phyloP scores from a whole-genome alignment of 768 basidiomycete genomes.

The Leccinum arenicola region DNA sequence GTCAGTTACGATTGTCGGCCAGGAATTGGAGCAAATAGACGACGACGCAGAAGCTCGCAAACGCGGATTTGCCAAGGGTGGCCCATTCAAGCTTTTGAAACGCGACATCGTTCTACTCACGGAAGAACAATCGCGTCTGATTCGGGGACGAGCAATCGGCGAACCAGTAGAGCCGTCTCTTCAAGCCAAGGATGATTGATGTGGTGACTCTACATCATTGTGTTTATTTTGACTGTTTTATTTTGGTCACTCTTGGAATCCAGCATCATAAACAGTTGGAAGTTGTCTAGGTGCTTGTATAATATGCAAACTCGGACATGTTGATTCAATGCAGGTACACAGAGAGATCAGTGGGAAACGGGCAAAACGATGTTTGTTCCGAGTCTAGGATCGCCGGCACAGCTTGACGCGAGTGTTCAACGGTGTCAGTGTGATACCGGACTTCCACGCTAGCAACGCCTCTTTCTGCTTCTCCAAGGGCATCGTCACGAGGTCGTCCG shows the following conservation, averaged over 20 bases:
- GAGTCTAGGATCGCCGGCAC: constrained; percentile 12
- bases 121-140: constrained; percentile 37
- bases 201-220: not conserved
- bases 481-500: constrained; percentile 31
- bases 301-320: not conserved
- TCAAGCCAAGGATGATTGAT: not conserved
- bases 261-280: not conserved
- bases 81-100: constrained; percentile 47
- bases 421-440: constrained; percentile 37
- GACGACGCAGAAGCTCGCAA: constrained; percentile 53
- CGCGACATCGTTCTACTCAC: constrained; percentile 46
- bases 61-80: constrained; percentile 45
- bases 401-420: constrained; percentile 25
- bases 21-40: constrained; percentile 53
- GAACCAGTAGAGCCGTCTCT: constrained; percentile 8
- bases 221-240: not conserved
- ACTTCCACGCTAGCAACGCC: constrained; percentile 36
- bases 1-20: not conserved
- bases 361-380: not conserved
- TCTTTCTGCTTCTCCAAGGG: constrained; percentile 34
- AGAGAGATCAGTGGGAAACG: not conserved
- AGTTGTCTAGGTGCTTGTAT: not conserved
- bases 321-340: not conserved
- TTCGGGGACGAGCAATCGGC: constrained; percentile 19
- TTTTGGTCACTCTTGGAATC: not conserved